Base-by-base conservation (phyloP, 192 early-diverging fungal species). In the Geranomyces michiganensis region DNA sequence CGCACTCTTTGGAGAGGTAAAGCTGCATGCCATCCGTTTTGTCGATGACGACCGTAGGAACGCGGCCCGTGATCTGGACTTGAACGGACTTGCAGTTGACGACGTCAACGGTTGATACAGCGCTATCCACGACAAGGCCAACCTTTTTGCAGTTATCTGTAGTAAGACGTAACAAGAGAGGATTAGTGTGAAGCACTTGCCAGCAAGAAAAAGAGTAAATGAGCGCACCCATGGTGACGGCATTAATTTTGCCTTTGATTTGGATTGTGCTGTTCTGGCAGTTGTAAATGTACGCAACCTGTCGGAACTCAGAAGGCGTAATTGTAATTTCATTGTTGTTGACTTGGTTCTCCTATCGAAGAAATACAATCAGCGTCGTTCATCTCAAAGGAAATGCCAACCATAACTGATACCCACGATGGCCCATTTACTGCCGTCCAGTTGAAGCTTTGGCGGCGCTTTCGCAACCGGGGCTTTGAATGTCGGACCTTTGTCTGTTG, bases 211-310 rank as follows among this genome's bases (percentile, higher is more conserved):
- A 17, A 7, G 7, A 2, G 29, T 12, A 19, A 19, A 62, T 21
- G 4, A 19, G 21, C 69, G 69, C 81, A 86, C 91, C 93, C 66
- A 96, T 79, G 1, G 94, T 93, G 26, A 99, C 83, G 19, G 94
- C 90, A 68, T 95, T 96, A 49, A 96, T 83, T 80, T 99, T 99
- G 73, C 92, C 91, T 77, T 90, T 93, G 75, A 99, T 82, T 67
- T 90, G 89, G 33, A 99, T 88, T 4, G 95, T 97, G 1, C 88
- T 92, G 76, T 93, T 92, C 62, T 89, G 86, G 84, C 96, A 97
- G 79, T 94, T 94, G 81, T 87, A 97, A 78, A 99, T 93, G 65
- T 97, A 96, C 9, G 97, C 94, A 0, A 89, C 90, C 64, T 98
- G 94, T 68, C 87, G 90, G 58, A 95, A 87, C 64, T 92, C 89